Percentiles rank a stretch among this genome's conserved stretches.
Evolutionary conservation across 148 eudicot genomes (phyloP).

Genomic region (Rhododendron vialii): DNA sequence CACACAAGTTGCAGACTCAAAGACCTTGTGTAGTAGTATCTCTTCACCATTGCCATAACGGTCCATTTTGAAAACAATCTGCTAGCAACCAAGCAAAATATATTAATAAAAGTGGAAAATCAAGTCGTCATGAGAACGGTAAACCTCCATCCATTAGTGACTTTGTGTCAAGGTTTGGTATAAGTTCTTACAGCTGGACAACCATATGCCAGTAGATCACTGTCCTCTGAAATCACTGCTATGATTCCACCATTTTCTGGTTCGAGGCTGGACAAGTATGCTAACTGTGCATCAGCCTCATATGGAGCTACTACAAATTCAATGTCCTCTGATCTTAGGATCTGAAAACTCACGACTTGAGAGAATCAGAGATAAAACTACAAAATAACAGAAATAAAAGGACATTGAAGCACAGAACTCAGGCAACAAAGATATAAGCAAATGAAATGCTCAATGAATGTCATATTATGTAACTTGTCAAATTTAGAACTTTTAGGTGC

Average conservation of each 20-base stretch:
- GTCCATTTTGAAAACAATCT: slow-evolving; percentile 86
- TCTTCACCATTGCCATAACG: slow-evolving; percentile 71
- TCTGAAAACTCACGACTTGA: slow-evolving; percentile 27
- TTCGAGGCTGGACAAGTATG: slow-evolving; percentile 57
- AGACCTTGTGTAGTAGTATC: slow-evolving; percentile 54
- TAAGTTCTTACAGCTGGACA: slow-evolving; percentile 71
- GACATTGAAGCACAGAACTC: not conserved
- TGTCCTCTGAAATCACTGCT: slow-evolving; percentile 78
- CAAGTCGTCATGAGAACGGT: not conserved
- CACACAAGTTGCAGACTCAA: slow-evolving; percentile 29
- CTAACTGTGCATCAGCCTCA: slow-evolving; percentile 92
- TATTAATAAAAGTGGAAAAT: not conserved
- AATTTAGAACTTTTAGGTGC: not conserved
- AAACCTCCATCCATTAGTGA: not conserved
- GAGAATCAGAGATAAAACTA: not conserved
- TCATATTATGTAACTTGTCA: not conserved
- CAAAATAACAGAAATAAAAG: not conserved
- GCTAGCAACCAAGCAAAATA: slow-evolving; percentile 15
- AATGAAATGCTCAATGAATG: not conserved
- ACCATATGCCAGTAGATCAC: slow-evolving; percentile 78
- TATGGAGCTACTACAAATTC: slow-evolving; percentile 85
- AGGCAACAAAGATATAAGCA: not conserved
- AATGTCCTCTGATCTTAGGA: slow-evolving; percentile 54
- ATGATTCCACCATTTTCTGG: slow-evolving; percentile 55
- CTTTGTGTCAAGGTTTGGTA: not conserved